phyloP scores from a whole-genome alignment of 2,329 filamentous ascomycete genomes.

The Sphaerulina musiva region DNA sequence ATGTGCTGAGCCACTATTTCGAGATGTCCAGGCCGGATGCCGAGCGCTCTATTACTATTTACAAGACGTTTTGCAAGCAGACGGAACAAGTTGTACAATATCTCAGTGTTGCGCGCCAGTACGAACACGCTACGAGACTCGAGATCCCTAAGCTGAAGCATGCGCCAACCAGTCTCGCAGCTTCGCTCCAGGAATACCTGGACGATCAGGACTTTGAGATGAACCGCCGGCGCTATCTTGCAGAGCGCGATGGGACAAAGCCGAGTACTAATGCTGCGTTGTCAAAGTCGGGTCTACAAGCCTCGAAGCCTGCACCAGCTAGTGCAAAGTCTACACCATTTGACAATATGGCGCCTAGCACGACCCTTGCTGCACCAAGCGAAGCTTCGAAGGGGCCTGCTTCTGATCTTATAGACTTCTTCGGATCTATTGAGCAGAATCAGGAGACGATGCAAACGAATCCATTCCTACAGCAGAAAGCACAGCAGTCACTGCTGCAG shows the following conservation, averaged over 20 bases:
- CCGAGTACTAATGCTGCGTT: slow-evolving; percentile 34
- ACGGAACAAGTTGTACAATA: slow-evolving; percentile 91
- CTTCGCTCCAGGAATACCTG: slow-evolving; percentile 87
- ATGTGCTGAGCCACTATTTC: slow-evolving; percentile 93
- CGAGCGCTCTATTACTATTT: slow-evolving; percentile 83
- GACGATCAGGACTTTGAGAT: slow-evolving; percentile 92
- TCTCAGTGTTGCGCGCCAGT: slow-evolving; percentile 76
- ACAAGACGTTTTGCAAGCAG: slow-evolving; percentile 83
- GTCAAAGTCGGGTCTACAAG: slow-evolving; percentile 32
- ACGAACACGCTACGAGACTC: slow-evolving; percentile 83
- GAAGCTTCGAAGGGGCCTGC: slow-evolving; percentile 53
- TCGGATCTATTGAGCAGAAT: slow-evolving; percentile 85
- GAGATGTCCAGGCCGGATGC: slow-evolving; percentile 95
- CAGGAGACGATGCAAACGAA: slow-evolving; percentile 55
- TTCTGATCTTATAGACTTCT: slow-evolving; percentile 86
- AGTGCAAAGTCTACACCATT: slow-evolving; percentile 25
- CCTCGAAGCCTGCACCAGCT: slow-evolving; percentile 37
- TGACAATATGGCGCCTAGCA: slow-evolving; percentile 22
- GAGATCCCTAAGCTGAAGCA: slow-evolving; percentile 97
- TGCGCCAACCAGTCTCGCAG: slow-evolving; percentile 82
- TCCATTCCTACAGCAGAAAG: slow-evolving; percentile 22
- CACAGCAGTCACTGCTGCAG: slow-evolving; percentile 20
- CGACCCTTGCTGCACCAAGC: slow-evolving; percentile 19
- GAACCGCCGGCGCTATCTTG: slow-evolving; percentile 84
- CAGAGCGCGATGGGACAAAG: slow-evolving; percentile 71